phyloP scores from a whole-genome alignment of 148 eudicot species.

The Camellia granthamiana region DNA sequence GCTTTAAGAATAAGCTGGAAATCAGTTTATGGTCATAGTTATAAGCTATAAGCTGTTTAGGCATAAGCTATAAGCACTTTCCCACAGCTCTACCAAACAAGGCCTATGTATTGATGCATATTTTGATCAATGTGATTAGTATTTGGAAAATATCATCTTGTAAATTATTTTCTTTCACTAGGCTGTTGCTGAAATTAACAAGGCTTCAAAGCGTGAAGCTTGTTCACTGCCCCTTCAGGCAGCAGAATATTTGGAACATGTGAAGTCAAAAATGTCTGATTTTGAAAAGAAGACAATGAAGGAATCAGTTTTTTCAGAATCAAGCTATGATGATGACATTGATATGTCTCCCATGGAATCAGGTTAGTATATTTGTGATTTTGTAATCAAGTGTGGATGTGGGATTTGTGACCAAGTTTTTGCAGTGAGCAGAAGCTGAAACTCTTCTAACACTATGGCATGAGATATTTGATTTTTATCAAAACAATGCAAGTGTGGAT shows the following conservation, averaged over 20 bases:
- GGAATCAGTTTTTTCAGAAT: conserved; percentile 18
- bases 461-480: neutral
- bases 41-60: too few species aligned
- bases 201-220: conserved; percentile 80
- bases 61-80: too few species aligned
- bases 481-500: neutral
- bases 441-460: neutral
- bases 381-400: neutral
- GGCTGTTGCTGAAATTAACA: conserved; percentile 90
- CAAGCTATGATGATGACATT: conserved; percentile 16
- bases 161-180: conserved; percentile 26
- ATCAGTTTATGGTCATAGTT: too few species aligned
- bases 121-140: neutral
- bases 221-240: conserved; percentile 50
- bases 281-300: conserved; percentile 33
- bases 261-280: conserved; percentile 39
- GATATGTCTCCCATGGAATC: conserved; percentile 29
- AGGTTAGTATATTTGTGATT: conserved; percentile 36
- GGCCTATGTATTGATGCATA: neutral
- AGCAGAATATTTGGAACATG: conserved; percentile 40
- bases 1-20: too few species aligned
- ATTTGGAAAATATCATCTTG: neutral
- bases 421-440: neutral
- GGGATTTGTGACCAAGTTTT: neutral
- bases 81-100: too few species aligned